A percentile compares a stretch with the other conserved stretches of the same genome.
These are phyloP conservation scores for Oenanthe sinensis DNA, from an alignment of 129 eudicot species.

Conservation along the genomic window DNA sequence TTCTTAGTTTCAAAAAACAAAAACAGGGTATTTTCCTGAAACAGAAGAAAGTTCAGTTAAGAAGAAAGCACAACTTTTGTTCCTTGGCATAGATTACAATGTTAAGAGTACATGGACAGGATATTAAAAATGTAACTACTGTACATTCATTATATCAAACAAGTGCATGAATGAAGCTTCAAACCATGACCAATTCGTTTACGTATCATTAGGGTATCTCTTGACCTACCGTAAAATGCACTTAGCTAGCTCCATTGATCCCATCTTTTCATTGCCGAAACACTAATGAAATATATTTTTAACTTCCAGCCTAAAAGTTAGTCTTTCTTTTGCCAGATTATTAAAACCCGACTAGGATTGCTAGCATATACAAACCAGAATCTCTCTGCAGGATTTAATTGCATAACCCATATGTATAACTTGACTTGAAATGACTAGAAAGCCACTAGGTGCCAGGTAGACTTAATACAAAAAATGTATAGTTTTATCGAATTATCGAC, in stretches of 20 bases:
- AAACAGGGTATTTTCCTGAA: conserved; percentile 65
- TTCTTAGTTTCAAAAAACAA: conserved; percentile 76
- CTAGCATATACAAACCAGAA: not conserved
- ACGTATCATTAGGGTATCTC: too few relatives aligned
- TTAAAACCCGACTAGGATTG: too few relatives aligned
- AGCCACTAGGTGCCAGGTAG: not conserved
- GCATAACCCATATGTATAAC: not conserved
- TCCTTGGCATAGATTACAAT: not conserved
- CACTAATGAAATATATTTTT: not conserved
- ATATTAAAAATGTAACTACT: not conserved
- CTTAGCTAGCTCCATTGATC: too few relatives aligned
- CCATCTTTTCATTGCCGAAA: not conserved
- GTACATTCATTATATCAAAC: not conserved
- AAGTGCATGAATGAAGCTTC: not conserved
- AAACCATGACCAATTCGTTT: too few relatives aligned
- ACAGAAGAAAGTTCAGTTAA: conserved; percentile 5
- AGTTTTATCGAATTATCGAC: not conserved
- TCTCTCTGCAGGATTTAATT: not conserved
- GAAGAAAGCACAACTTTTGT: not conserved
- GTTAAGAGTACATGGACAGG: not conserved
- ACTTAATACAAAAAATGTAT: not conserved
- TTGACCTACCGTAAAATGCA: too few relatives aligned
- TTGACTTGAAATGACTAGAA: not conserved
- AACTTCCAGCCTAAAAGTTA: not conserved
- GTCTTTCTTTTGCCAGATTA: not conserved